Evolutionary conservation across 2,329 filamentous ascomycete genomes (phyloP), one percentile per base, ranked within the genome.

Genomic region (Bipolaris zeicola): DNA sequence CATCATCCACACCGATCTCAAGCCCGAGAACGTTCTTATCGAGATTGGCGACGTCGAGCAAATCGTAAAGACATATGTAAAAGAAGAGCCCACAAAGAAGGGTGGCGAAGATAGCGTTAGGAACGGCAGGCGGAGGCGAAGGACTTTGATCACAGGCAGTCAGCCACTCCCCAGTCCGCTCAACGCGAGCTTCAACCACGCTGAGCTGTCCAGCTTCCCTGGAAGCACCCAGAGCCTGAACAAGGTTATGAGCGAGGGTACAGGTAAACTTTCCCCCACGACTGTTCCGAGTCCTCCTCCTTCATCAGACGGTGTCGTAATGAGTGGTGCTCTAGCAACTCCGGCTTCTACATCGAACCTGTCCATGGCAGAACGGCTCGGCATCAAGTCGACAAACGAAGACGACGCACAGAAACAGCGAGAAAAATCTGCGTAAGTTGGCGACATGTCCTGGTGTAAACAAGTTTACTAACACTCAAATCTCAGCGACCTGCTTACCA

Each of bases 11-110:
- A 98, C 95, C 58, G 94, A 97, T 74, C 80, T 98, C 67, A 97
- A 99, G 78, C 95, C 95, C 45, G 95, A 99, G 76, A 99, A 99
- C 73, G 95, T 99, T 31, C 83, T 99, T 64, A 98, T 99, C 74
- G 95, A 99, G 79, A 98, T 99, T 72, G 95, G 95, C 65, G 95
- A 99, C 69, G 95, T 99, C 47, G 95, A 99, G 81, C 92, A 98
- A 77, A 98, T 98, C 61, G 95, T 99, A 56, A 94, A 96, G 79
- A 92, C 91, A 58, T 94, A 96, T 62, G 94, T 99, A 52, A 94
- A 96, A 78, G 91, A 88, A 60, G 90, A 95, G 47, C 52, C 80
- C 18, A 76, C 77, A 61, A 81, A 85, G 67, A 86, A 86, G 67
- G 84, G 87, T 49, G 89, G 90, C 59, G 94, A 94, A 76, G 95